These are phyloP conservation scores for Pythium brassicae DNA, from an alignment of 352 stramenopile genomes.

Conservation along the genomic window DNA sequence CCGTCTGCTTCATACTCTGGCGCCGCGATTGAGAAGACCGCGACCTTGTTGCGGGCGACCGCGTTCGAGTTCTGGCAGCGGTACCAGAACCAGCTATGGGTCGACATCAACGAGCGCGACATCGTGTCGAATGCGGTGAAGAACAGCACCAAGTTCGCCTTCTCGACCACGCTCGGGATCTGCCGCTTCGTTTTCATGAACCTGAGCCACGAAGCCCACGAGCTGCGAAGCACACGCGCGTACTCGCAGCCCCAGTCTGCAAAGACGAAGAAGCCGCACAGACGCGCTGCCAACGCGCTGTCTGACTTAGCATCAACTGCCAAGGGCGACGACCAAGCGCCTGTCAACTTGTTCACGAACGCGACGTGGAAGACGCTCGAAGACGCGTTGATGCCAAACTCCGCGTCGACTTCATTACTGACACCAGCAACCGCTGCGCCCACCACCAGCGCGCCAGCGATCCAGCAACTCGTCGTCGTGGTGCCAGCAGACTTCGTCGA, in stretches of 20 bases:
- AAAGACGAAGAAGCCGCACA: conserved; percentile 7
- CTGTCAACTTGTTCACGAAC: conserved; percentile 40
- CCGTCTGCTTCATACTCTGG: conserved; percentile 8
- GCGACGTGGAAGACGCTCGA: conserved; percentile 62
- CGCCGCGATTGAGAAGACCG: conserved; percentile 20
- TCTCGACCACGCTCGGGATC: conserved; percentile 39
- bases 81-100: conserved; percentile 77
- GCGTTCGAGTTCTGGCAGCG: conserved; percentile 70
- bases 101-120: conserved; percentile 61
- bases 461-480: conserved; percentile 56
- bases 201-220: conserved; percentile 41
- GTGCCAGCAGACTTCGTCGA: conserved; percentile 45
- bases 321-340: background rate
- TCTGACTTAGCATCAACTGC: background rate
- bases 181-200: conserved; percentile 54
- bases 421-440: conserved; percentile 8
- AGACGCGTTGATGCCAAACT: conserved; percentile 27
- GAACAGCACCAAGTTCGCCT: conserved; percentile 51
- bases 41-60: conserved; percentile 23
- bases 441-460: background rate
- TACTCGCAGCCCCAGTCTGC: background rate
- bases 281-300: background rate
- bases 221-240: conserved; percentile 14
- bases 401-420: conserved; percentile 1
- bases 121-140: conserved; percentile 39